These are phyloP conservation scores for Chionographis japonica DNA, from an alignment of 106 monocot genomes.

Conservation along the genomic window DNA sequence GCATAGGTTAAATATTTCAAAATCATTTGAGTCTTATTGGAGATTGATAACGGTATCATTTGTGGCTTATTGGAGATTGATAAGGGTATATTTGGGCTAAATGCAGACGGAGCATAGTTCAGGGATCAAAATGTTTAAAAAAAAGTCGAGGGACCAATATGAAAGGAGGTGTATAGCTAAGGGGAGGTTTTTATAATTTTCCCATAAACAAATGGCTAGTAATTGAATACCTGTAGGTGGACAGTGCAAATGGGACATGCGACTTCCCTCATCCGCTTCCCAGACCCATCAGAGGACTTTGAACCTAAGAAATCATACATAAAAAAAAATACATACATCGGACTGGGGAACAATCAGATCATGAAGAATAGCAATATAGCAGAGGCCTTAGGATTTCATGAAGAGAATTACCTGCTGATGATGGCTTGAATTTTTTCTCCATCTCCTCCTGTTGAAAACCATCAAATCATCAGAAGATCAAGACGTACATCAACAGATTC, in stretches of 20 bases:
- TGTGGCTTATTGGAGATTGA: too few species aligned
- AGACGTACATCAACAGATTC: too few species aligned
- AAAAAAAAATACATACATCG: neutral
- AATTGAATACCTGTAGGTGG: conserved; percentile 66
- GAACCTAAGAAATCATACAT: conserved; percentile 35
- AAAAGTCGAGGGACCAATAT: too few species aligned
- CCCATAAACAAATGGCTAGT: too few species aligned
- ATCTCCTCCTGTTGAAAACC: conserved; percentile 73
- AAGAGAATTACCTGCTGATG: conserved; percentile 45
- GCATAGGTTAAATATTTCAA: too few species aligned
- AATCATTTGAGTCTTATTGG: too few species aligned
- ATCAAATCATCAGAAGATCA: neutral
- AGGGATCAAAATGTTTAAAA: too few species aligned
- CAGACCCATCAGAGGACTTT: conserved; percentile 43
- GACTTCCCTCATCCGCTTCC: conserved; percentile 76
- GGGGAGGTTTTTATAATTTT: too few species aligned
- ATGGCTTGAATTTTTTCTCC: conserved; percentile 72
- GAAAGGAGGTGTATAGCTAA: too few species aligned
- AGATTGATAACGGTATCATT: too few species aligned
- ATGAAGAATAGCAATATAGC: neutral
- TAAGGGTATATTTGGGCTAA: too few species aligned
- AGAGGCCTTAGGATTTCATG: neutral
- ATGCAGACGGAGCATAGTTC: too few species aligned
- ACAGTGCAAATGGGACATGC: conserved; percentile 93
- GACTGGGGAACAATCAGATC: neutral